Evolutionary conservation across 768 basidiomycete species (phyloP), one percentile per base, ranked within the genome.

Genomic region (Xerocomellus dryophilus): DNA sequence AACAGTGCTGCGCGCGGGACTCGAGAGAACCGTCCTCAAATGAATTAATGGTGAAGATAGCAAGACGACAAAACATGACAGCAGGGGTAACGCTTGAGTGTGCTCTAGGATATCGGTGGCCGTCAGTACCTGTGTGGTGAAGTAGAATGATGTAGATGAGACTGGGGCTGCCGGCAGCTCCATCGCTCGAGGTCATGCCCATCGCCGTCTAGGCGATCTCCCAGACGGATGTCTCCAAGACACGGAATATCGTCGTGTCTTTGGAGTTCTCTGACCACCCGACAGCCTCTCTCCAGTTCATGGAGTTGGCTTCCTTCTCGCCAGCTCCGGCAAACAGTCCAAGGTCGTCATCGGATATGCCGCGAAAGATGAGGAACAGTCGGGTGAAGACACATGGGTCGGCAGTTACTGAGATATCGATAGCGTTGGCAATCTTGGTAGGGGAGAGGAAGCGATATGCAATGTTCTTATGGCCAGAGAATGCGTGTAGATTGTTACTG

Each of bases 381-480:
- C 91, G 84, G 8, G 88, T 93, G 68, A 90, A 92, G 53, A 87
- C 75, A 64, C 89, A 91, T 21, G 86, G 84, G 47, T 91, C 88
- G 11, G 81, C 78, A 1, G 88, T 87, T n/a, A 93, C 84, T 1
- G 86, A 84, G 57, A 93, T 88, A 65, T 93, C 91, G 52, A 93
- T 81, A n/a, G 91, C 91, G 3, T 88, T 83, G 7, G 90, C 88
- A 41, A 93, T 88, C 62, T 82, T 86, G 54, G 78, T 75, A 7
- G 89, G 91, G 9, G 84, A 81, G 57, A 93, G 79, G 70, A 93
- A 92, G n/a, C 91, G 85, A 66, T 93, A 93, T 18, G 90, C 91
- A 57, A 93, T 90, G 69, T 93, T 92, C 66, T 85, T 88, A 73
- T 93, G 89, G 15, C 76, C 75, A 10, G 85, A 74, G 69, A 92